Base-by-base conservation (phyloP, 2,329 filamentous ascomycete genomes). In the Fusarium sp. region DNA sequence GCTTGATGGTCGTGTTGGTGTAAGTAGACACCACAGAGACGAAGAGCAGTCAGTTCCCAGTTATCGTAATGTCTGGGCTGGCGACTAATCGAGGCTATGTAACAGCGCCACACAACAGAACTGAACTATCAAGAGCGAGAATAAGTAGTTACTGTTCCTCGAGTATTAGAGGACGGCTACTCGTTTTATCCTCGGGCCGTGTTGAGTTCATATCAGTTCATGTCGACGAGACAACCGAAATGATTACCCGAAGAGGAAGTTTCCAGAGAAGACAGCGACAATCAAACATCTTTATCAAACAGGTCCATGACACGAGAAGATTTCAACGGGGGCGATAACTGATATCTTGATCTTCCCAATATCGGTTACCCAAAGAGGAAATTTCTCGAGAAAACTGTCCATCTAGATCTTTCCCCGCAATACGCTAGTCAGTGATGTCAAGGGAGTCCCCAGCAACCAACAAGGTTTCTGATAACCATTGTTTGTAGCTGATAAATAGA, bases 161-260 rank as follows among this genome's bases (percentile, higher is more conserved):
- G 52, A 35, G 40, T 46, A 41, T 22, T 32, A 17, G 44, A 62
- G 58, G 58, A 46, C 58, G 56, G 58, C 27, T 62, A 62, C 32
- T 62, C 39, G 39, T 62, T 62, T 41, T 62, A 62, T 62, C 58
- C 58, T 62, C 58, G 56, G 58, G 7, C 56, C 47, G 58, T 30
- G 33, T 62, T 37, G 35, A 9, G 35, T 37, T 37, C n/a, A n/a
- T 37, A n/a, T 37, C 35, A n/a, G 35, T 5, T 37, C 35, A 37
- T 37, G n/a, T 37, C 17, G 9, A 37, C 8, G 9, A 14, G 9
- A 10, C 17, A 37, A 37, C 8, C 17, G 8, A 37, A 7, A n/a
- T n/a, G 10, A 30, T 51, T 55, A 37, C 52, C 44, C 4, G 15
- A 50, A 50, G 22, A 4, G 32, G 52, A 0, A 51, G 50, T 50